phyloP scores from a whole-genome alignment of 192 early-diverging fungal species.

The Helicostylum pulchrum region DNA sequence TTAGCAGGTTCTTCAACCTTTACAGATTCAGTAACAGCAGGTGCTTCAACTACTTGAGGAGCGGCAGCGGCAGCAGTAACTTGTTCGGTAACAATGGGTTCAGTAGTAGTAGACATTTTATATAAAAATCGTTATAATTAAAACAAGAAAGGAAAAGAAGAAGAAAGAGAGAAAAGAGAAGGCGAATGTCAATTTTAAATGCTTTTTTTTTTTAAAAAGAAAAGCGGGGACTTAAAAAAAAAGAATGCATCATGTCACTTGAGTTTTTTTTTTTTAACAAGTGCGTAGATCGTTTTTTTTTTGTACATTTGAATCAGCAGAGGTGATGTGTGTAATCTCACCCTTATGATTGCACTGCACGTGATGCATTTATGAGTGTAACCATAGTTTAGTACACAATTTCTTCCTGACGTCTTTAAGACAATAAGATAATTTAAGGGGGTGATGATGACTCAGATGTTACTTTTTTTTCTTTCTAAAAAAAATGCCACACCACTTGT shows the following conservation, averaged over 20 bases:
- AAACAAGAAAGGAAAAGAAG: background rate
- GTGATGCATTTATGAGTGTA: no score
- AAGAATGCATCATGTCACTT: background rate
- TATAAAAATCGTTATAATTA: background rate
- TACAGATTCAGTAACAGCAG: background rate
- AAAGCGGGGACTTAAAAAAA: background rate
- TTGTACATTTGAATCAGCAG: no score
- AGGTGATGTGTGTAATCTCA: no score
- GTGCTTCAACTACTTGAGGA: background rate
- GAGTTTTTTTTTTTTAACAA: background rate
- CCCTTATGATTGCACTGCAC: no score
- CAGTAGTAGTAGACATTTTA: constrained; percentile 4
- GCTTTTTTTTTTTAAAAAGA: background rate
- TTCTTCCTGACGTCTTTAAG: no score
- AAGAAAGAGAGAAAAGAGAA: constrained; percentile 10
- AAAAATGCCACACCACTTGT: no score
- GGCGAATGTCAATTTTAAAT: background rate
- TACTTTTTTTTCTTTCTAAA: no score
- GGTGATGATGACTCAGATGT: no score
- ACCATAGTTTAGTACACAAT: no score
- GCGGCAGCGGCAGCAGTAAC: background rate
- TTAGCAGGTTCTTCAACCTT: background rate
- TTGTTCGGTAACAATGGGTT: background rate
- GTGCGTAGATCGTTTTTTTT: no score
- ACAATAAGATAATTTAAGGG: no score